Conservation (phyloP, 306 rosid genomes). For the Sesbania bispinosa region DNA sequence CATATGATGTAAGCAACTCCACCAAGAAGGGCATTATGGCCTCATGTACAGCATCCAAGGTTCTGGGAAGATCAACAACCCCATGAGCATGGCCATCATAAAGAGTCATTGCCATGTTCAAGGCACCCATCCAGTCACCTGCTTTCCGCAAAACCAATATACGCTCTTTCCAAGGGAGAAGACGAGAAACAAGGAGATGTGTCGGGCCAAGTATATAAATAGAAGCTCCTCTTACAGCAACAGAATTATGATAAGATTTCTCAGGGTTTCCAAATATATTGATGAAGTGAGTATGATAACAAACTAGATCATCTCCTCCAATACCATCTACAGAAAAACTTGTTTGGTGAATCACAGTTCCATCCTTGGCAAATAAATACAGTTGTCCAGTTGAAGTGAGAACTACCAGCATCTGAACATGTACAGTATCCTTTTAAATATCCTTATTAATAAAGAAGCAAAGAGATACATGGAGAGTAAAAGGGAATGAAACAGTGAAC, state of each 20-base stretch:
- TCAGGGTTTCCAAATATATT: constrained; percentile 88
- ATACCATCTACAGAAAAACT: constrained; percentile 66
- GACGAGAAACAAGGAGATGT: constrained; percentile 79
- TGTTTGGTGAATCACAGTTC: constrained; percentile 89
- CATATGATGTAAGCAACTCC: constrained; percentile 88
- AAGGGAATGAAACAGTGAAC: no score
- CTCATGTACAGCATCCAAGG: constrained; percentile 85
- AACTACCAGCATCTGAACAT: constrained; percentile 86
- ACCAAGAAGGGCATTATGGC: constrained; percentile 84
- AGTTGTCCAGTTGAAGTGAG: constrained; percentile 76
- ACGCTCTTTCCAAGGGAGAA: constrained; percentile 98
- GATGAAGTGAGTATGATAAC: constrained; percentile 78
- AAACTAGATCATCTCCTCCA: constrained; percentile 75
- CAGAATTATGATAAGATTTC: constrained; percentile 85
- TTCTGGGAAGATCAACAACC: constrained; percentile 89
- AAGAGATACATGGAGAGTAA: no score
- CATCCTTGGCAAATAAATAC: constrained; percentile 80
- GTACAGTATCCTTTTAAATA: constrained; percentile 26
- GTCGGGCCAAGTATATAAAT: constrained; percentile 81
- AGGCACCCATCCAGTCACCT: constrained; percentile 99
- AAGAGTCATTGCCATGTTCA: constrained; percentile 93
- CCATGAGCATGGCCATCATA: constrained; percentile 97
- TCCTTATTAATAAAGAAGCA: constrained; percentile 18
- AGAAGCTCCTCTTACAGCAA: constrained; percentile 93
- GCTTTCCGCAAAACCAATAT: constrained; percentile 79